These are phyloP conservation scores for Psidium friedrichsthalianum DNA, from an alignment of 345 rosid species.

Conservation along the genomic window DNA sequence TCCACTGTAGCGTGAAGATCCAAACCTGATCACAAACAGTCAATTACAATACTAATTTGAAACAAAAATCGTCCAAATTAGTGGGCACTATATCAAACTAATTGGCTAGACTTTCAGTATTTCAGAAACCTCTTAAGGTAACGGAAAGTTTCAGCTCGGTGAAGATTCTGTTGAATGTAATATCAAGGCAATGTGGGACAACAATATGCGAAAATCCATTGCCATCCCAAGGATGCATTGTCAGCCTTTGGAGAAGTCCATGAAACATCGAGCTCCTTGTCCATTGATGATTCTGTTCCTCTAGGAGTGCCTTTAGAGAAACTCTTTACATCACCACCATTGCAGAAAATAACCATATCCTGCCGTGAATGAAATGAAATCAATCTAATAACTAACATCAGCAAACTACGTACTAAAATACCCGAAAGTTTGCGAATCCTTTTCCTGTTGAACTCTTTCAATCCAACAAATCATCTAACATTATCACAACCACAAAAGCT, in stretches of 20 bases:
- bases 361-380: not conserved
- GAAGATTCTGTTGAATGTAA: not conserved
- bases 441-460: not conserved
- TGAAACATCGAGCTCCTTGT: not conserved
- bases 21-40: not conserved
- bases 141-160: not conserved
- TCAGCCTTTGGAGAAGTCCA: not conserved
- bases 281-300: not conserved
- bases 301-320: not conserved
- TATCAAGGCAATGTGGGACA: not conserved
- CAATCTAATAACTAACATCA: not conserved
- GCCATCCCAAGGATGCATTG: not conserved
- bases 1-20: not conserved
- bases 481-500: not conserved
- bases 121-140: not conserved
- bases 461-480: not conserved
- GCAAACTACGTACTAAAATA: not conserved
- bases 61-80: not conserved
- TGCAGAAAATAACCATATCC: not conserved
- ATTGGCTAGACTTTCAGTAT: not conserved
- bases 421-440: not conserved
- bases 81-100: not conserved
- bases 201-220: not conserved
- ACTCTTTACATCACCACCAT: not conserved
- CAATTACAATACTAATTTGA: not conserved